Evolutionary conservation across 345 rosid species (phyloP), one percentile per base, ranked within the genome.

Genomic region (Rhizophora mangle): DNA sequence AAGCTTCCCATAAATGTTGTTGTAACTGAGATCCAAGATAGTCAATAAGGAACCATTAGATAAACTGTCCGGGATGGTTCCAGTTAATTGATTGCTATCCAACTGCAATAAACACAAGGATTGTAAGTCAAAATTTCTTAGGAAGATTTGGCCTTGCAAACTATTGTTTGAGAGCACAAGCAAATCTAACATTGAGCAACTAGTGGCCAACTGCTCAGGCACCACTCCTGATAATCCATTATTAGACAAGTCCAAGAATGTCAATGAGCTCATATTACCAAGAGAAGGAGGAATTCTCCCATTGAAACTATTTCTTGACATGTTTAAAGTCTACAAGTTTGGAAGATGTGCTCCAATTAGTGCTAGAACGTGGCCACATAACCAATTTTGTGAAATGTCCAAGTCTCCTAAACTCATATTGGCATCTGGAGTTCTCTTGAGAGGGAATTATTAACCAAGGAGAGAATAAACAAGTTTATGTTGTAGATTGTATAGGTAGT

Each of bases 71-170:
- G 49, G 11, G 5, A 69, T 73, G 39, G 55, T 67, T 46, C 24
- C 24, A 24, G 24, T 24, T 24, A 24, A 24, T 24, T 24, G 24
- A 24, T 24, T 24, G 24, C 24, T 24, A 24, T 24, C 24, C 24
- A 24, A 1, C 1, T 24, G 24, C 24, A 24, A 24, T 24, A 24
- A 24, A 59, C 65, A 0, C 37, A 59, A 18, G 19, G 8, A 2
- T 43, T 46, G 5, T 21, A 32, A 11, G 20, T 3, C 0, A 6
- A 5, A 37, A 8, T 0, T 56, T 18, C 18, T 3, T 3, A 47
- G 68, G 73, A 71, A 24, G 62, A 51, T 22, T 57, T 57, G 30
- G 30, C 60, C 60, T 26, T 57, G 60, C 60, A 57, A 57, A 57
- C 31, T 57, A 15, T 57, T 57, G 60, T 26, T 57, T 57, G 60